Base-by-base conservation (phyloP, 2,329 filamentous ascomycete species). In the Phaeosphaeriaceae sp. region DNA sequence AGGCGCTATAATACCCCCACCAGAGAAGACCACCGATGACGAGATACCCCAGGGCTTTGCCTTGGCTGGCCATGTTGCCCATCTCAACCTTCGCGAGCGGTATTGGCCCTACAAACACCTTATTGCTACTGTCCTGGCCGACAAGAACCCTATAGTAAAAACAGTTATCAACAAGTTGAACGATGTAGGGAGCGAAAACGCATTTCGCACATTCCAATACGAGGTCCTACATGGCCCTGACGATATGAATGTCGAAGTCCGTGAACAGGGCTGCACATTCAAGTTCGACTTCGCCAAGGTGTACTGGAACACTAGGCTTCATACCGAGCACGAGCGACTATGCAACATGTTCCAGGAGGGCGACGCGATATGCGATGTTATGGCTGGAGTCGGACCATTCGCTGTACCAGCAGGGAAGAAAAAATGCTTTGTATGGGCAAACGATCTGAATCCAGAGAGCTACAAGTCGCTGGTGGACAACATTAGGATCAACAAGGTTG, bases 101-200 rank as follows among this genome's bases (percentile, higher is more conserved):
- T 97, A 92, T 67, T 77, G 91, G 9, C 90, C 89, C 0, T 96
- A 95, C 79, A 96, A 94, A 73, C 73, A 88, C 58, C 72, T 97
- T 34, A 92, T 97, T 41, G 94, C 89, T 0, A 80, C 93, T 64
- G 87, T 97, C 2, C 78, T 99, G 16, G 77, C 91, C 43, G 94
- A 97, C 77, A 99, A 99, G 77, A 96, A 96, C 74, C 82, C 86
- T 8, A 78, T 77, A 37, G 84, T 97, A 52, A 82, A 80, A 51
- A 99, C 94, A 0, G 92, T 99, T 60, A 97, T 99, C 77, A 97
- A 97, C 81, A 99, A 99, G 75, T 83, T 88, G 35, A 88, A 96
- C 73, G 87, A 90, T 53, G 93, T 99, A 7, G 94, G 94, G 49
- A 83, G 84, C 17, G 87, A 90, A 62, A 94, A 87, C 61, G 86